Evolutionary conservation across 805 yeast species (phyloP).

Genomic region (Wickerhamomyces ciferrii): DNA sequence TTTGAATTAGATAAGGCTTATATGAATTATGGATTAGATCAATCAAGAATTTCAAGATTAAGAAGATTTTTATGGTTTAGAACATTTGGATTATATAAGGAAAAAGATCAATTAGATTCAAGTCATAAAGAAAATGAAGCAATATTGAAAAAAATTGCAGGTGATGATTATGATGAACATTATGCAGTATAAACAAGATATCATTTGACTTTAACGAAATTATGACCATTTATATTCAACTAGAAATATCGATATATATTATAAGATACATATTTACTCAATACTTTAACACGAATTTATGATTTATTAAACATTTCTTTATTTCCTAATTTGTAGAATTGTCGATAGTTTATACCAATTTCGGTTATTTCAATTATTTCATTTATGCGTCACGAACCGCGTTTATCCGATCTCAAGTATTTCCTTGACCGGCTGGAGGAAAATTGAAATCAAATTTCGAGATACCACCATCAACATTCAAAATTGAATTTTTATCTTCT

Average conservation of each 20-base stretch:
- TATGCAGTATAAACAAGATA: too few species aligned
- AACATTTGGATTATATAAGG: conserved; percentile 26
- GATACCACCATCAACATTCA: too few species aligned
- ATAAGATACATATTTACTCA: too few species aligned
- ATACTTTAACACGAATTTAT: too few species aligned
- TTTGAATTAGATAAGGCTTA: conserved; percentile 35
- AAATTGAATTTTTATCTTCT: not conserved
- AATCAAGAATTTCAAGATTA: conserved; percentile 42
- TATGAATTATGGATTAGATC: conserved; percentile 48
- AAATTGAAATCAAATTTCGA: too few species aligned
- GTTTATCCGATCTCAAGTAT: not conserved
- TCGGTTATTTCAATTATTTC: too few species aligned
- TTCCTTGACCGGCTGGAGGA: too few species aligned
- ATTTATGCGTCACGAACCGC: not conserved
- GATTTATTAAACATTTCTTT: too few species aligned
- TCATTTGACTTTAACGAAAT: not conserved
- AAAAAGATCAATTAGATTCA: conserved; percentile 26
- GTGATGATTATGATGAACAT: conserved; percentile 72
- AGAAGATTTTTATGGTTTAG: conserved; percentile 56
- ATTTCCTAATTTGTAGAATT: too few species aligned
- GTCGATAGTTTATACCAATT: too few species aligned
- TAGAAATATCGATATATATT: too few species aligned
- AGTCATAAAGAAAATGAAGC: conserved; percentile 63
- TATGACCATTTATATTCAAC: too few species aligned
- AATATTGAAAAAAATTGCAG: conserved; percentile 69